Base-by-base conservation (phyloP, 257 asterid species). In the Solanum chiquidenum region DNA sequence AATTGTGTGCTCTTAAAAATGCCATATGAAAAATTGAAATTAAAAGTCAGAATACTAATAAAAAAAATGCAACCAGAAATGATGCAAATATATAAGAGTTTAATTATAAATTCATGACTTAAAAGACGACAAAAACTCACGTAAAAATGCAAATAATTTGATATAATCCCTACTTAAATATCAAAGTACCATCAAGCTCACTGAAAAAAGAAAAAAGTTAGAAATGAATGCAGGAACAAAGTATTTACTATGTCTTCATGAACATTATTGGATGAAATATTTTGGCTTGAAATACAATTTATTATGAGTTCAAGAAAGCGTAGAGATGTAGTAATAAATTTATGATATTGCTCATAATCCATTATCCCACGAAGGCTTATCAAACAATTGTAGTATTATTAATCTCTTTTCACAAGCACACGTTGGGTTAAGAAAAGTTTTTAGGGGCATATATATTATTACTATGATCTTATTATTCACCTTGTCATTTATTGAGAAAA, bases 401-500 rank as follows among this genome's bases (percentile, higher is more conserved):
- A 31, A 73, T 66, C 77, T 49, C 83, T 89, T 87, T 66, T 42
- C 27, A 34, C 37, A 79, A 40, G 44, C 89, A 87, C 88, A 83
- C 84, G 91, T 64, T 46, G 60, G 88, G 64, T 49, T 29, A 83
- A 83, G 20, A 60, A 18, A 52, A 52, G 23, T 58, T 55, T 55
- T 6, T 21, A 4, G 55, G 52, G 68, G 64, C 55, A 55, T 64
- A 64, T 35, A 38, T 35, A 42, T 84, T 58, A 69, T 64, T 84
- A 84, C 77, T 64, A 25, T 64, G 76, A 38, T 38, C 38, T 83
- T 37, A 35, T 21, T n/a, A 60, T 83, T 62, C 74, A 87, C 62
- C n/a, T 72, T 64, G 87, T 84, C 88, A 75, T 80, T 90, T 66
- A 40, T 29, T 42, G 42, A 52, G 83, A 85, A 89, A 83, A 90